Evolutionary conservation across 1,284 basidiomycete genomes (phyloP).

Genomic region (Ceratobasidium sp.): DNA sequence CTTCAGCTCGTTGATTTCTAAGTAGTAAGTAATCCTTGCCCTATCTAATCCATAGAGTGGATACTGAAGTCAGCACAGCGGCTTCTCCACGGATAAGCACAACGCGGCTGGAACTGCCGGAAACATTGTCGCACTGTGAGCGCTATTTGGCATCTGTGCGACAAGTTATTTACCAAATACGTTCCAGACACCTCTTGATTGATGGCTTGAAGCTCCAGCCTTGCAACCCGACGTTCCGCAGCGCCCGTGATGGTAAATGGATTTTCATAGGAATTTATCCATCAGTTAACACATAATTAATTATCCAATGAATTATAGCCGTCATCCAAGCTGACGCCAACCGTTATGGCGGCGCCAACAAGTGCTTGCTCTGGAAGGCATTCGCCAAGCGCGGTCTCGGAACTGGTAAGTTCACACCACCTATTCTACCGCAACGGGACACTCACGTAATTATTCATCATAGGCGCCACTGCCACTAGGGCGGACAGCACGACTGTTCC

Average conservation of each 20-base stretch:
- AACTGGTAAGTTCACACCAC: background rate
- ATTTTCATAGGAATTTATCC: no score
- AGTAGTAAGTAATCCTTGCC: slow-evolving; percentile 23
- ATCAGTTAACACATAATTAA: background rate
- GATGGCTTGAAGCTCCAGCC: slow-evolving; percentile 47
- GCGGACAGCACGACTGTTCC: slow-evolving; percentile 42
- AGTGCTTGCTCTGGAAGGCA: slow-evolving; percentile 45
- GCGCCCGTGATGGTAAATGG: slow-evolving; percentile 43
- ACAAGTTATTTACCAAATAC: background rate
- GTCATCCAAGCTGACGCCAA: slow-evolving; percentile 48
- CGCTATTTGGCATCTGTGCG: background rate
- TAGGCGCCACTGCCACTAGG: slow-evolving; percentile 37
- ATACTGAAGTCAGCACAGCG: slow-evolving; percentile 19
- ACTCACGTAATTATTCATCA: no score
- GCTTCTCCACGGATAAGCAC: slow-evolving; percentile 38
- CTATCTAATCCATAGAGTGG: background rate
- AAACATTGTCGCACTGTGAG: slow-evolving; percentile 44
- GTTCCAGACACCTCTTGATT: slow-evolving; percentile 33
- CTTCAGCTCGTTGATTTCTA: slow-evolving; percentile 26
- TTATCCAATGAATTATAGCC: slow-evolving; percentile 11
- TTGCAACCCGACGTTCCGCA: slow-evolving; percentile 46
- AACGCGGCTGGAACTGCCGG: slow-evolving; percentile 37
- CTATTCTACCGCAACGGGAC: no score
- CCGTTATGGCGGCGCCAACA: slow-evolving; percentile 48
- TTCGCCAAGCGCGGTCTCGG: slow-evolving; percentile 48